Evolutionary conservation across 2,329 filamentous ascomycete species (phyloP).

Genomic region (Aspergillus carbonarius): DNA sequence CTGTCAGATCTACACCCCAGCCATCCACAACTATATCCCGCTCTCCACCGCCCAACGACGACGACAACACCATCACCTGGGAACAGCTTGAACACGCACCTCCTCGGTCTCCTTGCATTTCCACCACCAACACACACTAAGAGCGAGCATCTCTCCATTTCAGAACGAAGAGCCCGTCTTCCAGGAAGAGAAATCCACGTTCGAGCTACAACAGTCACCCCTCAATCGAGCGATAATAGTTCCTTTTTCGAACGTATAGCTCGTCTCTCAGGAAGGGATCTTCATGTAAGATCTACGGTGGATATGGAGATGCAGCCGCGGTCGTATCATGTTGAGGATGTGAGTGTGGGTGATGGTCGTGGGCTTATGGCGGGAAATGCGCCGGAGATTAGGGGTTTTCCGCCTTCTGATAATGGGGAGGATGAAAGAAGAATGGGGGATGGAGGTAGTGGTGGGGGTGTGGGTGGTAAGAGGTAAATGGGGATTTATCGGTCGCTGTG

Average conservation of each 20-base stretch:
- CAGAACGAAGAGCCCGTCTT: too few species aligned
- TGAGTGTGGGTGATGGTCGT: neutral
- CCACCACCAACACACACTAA: neutral
- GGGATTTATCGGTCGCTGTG: too few species aligned
- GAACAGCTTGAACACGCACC: conserved; percentile 13
- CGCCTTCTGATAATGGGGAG: neutral
- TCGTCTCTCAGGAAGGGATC: too few species aligned
- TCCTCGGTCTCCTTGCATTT: neutral
- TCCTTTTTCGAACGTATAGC: too few species aligned
- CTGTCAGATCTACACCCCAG: neutral
- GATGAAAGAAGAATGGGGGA: neutral
- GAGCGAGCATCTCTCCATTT: too few species aligned
- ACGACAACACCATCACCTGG: conserved; percentile 14
- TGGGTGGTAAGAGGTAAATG: neutral
- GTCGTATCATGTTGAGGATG: neutral
- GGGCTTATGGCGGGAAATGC: neutral
- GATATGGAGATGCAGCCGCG: neutral
- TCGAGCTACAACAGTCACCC: neutral
- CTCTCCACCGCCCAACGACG: neutral
- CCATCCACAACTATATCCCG: neutral
- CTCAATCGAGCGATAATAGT: too few species aligned
- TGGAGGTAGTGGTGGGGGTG: neutral
- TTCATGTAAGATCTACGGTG: too few species aligned
- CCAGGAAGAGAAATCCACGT: too few species aligned
- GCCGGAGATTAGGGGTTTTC: neutral